Percentiles rank a stretch among this genome's conserved stretches.
phyloP scores from a whole-genome alignment of 805 yeast genomes.

The Isabelozyma rhagii region DNA sequence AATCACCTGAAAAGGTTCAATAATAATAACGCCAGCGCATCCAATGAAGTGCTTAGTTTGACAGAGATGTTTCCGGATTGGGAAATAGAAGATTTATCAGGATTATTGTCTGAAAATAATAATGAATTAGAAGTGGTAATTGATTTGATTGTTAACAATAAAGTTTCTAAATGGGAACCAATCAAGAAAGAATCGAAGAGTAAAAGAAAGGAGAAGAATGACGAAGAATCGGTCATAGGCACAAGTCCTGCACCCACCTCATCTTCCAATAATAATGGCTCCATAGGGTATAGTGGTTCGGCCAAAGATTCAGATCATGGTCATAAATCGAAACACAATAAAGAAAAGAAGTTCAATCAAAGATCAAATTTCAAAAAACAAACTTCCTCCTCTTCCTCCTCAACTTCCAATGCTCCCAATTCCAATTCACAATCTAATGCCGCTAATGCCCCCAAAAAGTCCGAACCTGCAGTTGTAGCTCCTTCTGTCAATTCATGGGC shows the following conservation, averaged over 20 bases:
- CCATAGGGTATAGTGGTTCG: conserved; percentile 1
- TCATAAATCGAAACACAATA: conserved; percentile 6
- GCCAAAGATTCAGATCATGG: conserved; percentile 6
- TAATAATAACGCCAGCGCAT: conserved; percentile 17
- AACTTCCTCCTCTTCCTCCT: conserved; percentile 15
- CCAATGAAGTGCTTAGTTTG: conserved; percentile 50
- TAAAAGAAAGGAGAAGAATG: conserved; percentile 34
- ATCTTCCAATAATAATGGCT: conserved; percentile 11
- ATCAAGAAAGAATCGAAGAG: conserved; percentile 68
- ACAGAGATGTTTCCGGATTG: conserved; percentile 92
- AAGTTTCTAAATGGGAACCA: conserved; percentile 91
- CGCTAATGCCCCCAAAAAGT: conserved; percentile 7
- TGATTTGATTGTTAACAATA: conserved; percentile 86
- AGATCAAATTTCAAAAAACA: conserved; percentile 13
- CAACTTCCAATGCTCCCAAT: conserved; percentile 18
- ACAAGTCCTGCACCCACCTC: conserved; percentile 2
- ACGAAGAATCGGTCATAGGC: conserved; percentile 9
- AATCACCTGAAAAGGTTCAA: conserved; percentile 45
- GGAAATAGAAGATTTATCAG: conserved; percentile 78
- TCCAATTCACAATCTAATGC: conserved; percentile 39
- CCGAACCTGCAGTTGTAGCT: conserved; percentile 12
- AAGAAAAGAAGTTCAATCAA: conserved; percentile 4
- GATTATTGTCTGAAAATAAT: conserved; percentile 68
- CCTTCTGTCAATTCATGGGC: conserved; percentile 40
- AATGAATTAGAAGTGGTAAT: conserved; percentile 76